phyloP scores from a whole-genome alignment of 1,139 yeast genomes.

The Candida freyschussii region DNA sequence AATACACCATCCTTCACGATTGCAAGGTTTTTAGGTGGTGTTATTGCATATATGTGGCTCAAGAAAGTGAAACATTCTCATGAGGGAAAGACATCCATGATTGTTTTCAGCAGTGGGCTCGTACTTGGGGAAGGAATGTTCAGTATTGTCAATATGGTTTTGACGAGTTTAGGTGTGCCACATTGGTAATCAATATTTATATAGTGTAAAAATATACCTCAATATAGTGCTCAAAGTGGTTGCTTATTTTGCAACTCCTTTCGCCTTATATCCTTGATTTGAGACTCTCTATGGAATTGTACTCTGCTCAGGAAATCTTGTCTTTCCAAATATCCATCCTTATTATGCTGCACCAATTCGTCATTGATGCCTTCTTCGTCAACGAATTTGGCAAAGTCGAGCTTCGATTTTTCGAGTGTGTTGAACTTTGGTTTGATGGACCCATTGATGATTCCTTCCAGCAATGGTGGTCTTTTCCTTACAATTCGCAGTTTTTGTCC shows the following conservation, averaged over 20 bases:
- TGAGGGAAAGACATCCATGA: slow-evolving; percentile 58
- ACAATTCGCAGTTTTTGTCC: slow-evolving; percentile 31
- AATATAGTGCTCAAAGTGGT: too few relatives aligned
- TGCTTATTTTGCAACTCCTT: slow-evolving; percentile 28
- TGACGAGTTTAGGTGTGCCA: slow-evolving; percentile 58
- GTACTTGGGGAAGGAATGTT: slow-evolving; percentile 92
- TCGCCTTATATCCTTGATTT: slow-evolving; percentile 53
- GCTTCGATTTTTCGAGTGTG: slow-evolving; percentile 84
- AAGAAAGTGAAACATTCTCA: slow-evolving; percentile 29
- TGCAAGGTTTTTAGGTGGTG: slow-evolving; percentile 88
- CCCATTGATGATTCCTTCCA: slow-evolving; percentile 64
- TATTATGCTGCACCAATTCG: slow-evolving; percentile 71
- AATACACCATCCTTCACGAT: slow-evolving; percentile 90
- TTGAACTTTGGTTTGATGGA: slow-evolving; percentile 68
- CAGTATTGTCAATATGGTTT: slow-evolving; percentile 73
- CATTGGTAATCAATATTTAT: slow-evolving; percentile 32
- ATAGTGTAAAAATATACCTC: too few relatives aligned
- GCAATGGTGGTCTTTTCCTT: slow-evolving; percentile 68
- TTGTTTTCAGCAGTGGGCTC: slow-evolving; percentile 85
- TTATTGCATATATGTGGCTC: slow-evolving; percentile 62
- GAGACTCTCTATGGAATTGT: slow-evolving; percentile 59
- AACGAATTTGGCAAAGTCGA: slow-evolving; percentile 95
- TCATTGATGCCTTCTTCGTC: slow-evolving; percentile 81
- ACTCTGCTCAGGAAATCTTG: slow-evolving; percentile 85
- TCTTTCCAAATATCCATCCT: slow-evolving; percentile 80